Percentiles rank a stretch among this genome's conserved stretches.
Conservation (phyloP, 2,329 filamentous ascomycete species). For the Colletotrichum sp. region DNA sequence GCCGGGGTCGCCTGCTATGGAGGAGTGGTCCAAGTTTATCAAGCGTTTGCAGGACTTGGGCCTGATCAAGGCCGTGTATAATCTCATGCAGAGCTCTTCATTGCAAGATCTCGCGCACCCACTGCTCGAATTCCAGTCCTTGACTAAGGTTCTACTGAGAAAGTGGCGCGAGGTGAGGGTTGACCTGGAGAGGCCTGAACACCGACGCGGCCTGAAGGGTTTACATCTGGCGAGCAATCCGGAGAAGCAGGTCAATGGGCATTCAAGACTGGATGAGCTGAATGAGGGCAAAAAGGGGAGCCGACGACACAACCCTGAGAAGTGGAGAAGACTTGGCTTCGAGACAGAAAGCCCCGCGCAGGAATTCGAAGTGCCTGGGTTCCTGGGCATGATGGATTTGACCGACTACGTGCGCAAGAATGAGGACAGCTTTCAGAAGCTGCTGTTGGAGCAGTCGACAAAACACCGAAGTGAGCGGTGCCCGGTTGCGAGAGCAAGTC, state of each 20-base stretch:
- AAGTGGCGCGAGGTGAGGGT: constrained; percentile 89
- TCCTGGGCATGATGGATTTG: constrained; percentile 96
- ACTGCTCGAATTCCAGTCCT: constrained; percentile 87
- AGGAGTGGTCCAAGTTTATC: constrained; percentile 96
- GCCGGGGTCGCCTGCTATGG: constrained; percentile 41
- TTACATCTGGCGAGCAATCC: constrained; percentile 84
- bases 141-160: constrained; percentile 85
- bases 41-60: constrained; percentile 92
- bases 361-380: constrained; percentile 87
- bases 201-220: constrained; percentile 84
- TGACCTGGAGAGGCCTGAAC: constrained; percentile 86
- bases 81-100: constrained; percentile 92
- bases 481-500: constrained; percentile 84
- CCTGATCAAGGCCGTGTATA: constrained; percentile 89
- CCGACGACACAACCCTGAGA: constrained; percentile 81
- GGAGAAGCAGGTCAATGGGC: constrained; percentile 55
- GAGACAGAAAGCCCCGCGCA: constrained; percentile 84
- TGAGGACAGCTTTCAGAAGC: constrained; percentile 90
- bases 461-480: constrained; percentile 76
- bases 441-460: constrained; percentile 86
- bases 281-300: constrained; percentile 61
- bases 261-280: constrained; percentile 39
- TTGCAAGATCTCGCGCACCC: constrained; percentile 90
- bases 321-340: constrained; percentile 93
- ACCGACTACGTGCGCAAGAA: constrained; percentile 92